Conservation (phyloP, 2,329 filamentous ascomycete genomes). For the Colletotrichum trifolii region DNA sequence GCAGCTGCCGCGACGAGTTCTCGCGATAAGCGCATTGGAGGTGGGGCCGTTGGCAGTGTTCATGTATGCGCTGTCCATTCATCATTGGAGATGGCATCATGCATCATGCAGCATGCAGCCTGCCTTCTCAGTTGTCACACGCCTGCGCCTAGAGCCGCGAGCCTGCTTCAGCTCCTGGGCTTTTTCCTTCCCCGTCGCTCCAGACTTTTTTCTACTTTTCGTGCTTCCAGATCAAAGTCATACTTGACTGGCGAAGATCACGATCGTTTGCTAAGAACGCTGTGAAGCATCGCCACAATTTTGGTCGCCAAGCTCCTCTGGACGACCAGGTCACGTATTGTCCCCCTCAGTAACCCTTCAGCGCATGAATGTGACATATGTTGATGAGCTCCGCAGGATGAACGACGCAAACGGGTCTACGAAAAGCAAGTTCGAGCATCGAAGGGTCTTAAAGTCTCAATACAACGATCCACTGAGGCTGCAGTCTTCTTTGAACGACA, state of each 20-base stretch:
- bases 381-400: background rate
- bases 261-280: constrained; percentile 2
- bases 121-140: too few species aligned
- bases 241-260: too few species aligned
- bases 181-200: background rate
- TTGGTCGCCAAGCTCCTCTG: background rate
- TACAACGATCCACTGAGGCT: constrained; percentile 15
- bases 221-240: too few species aligned
- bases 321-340: background rate
- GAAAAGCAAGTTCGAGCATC: background rate
- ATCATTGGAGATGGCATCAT: background rate
- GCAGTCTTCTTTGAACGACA: constrained; percentile 3
- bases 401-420: background rate
- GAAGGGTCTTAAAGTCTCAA: constrained; percentile 2
- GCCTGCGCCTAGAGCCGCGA: background rate
- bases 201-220: constrained; percentile 4
- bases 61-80: constrained; percentile 24
- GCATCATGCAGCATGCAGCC: constrained; percentile 24
- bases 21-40: constrained; percentile 2
- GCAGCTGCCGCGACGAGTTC: background rate
- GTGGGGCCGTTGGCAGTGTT: constrained; percentile 13
- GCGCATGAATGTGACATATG: too few species aligned
- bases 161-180: too few species aligned
- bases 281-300: background rate
- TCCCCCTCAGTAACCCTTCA: background rate